Conservation (phyloP, 164 flowering plant species). For the Nelumbo lutea region DNA sequence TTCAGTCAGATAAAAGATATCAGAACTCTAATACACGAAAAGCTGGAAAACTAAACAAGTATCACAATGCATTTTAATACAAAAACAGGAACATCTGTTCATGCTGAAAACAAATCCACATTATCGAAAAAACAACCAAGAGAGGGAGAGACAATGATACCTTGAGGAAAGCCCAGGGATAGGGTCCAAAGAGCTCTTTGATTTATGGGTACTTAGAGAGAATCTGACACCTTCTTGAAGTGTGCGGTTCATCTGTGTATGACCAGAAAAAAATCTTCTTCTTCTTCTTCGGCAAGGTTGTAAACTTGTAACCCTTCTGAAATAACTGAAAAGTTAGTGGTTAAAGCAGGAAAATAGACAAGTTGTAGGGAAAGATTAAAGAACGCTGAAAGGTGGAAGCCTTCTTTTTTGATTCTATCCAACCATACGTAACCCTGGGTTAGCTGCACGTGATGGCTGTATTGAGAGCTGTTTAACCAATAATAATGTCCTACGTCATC, state of each 20-base stretch:
- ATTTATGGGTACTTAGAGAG: slow-evolving; percentile 90
- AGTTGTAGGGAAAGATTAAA: too few species aligned
- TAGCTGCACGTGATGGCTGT: too few species aligned
- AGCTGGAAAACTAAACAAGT: not conserved
- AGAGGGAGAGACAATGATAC: slow-evolving; percentile 19
- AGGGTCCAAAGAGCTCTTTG: slow-evolving; percentile 86
- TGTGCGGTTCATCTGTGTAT: slow-evolving; percentile 68
- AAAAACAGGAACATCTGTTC: not conserved
- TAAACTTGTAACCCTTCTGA: not conserved
- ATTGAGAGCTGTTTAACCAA: too few species aligned
- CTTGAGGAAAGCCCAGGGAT: slow-evolving; percentile 77
- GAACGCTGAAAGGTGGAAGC: too few species aligned
- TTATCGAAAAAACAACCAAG: not conserved
- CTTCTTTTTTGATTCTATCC: too few species aligned
- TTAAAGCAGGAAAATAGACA: too few species aligned
- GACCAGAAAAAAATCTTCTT: slow-evolving; percentile 31
- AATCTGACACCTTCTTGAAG: slow-evolving; percentile 75
- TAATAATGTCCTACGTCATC: too few species aligned
- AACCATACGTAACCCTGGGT: too few species aligned
- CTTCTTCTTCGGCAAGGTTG: too few species aligned
- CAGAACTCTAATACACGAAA: not conserved
- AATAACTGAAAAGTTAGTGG: not conserved
- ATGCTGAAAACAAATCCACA: not conserved
- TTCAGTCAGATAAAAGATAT: too few species aligned
- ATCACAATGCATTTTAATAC: not conserved